A percentile compares a stretch with the other conserved stretches of the same genome.
Evolutionary conservation across 1,284 basidiomycete species (phyloP).

Genomic region (Xerocomus cyaneibrunnescens): DNA sequence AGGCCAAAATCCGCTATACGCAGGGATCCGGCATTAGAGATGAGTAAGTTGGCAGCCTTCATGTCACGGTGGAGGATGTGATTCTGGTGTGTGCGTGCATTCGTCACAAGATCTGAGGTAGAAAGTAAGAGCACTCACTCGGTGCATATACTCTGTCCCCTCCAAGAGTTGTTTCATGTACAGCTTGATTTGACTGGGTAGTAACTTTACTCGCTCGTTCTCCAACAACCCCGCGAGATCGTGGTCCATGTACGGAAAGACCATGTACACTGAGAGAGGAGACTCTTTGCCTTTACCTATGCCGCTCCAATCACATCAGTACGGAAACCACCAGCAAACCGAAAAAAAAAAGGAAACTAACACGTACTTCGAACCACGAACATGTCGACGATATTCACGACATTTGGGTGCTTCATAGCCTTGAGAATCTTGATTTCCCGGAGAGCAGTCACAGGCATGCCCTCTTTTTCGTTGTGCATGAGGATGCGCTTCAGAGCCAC

Average conservation of each 20-base stretch:
- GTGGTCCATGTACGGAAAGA: constrained; percentile 99
- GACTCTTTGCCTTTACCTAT: constrained; percentile 57
- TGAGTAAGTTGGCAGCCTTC: constrained; percentile 97
- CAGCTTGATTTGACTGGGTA: constrained; percentile 87
- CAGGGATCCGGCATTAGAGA: constrained; percentile 80
- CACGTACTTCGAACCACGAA: constrained; percentile 73
- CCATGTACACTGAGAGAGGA: constrained; percentile 92
- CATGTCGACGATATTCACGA: constrained; percentile 92
- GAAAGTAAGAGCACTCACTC: constrained; percentile 45
- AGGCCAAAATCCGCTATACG: constrained; percentile 97
- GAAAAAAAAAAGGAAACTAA: background rate
- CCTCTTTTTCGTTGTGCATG: constrained; percentile 96
- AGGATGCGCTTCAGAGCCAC: constrained; percentile 95
- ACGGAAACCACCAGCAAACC: background rate
- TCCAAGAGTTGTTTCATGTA: constrained; percentile 95
- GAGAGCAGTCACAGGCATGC: constrained; percentile 94
- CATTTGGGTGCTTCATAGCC: constrained; percentile 79
- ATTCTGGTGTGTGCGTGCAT: constrained; percentile 57
- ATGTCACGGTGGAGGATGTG: constrained; percentile 97
- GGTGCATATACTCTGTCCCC: constrained; percentile 94
- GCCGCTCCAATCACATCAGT: constrained; percentile 5
- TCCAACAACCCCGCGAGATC: constrained; percentile 94
- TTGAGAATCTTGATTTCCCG: constrained; percentile 99
- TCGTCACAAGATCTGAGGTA: constrained; percentile 2
- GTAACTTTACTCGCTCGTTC: constrained; percentile 82